These are phyloP conservation scores for Pseudocercospora eumusae DNA, from an alignment of 2,329 filamentous ascomycete genomes.

Conservation along the genomic window DNA sequence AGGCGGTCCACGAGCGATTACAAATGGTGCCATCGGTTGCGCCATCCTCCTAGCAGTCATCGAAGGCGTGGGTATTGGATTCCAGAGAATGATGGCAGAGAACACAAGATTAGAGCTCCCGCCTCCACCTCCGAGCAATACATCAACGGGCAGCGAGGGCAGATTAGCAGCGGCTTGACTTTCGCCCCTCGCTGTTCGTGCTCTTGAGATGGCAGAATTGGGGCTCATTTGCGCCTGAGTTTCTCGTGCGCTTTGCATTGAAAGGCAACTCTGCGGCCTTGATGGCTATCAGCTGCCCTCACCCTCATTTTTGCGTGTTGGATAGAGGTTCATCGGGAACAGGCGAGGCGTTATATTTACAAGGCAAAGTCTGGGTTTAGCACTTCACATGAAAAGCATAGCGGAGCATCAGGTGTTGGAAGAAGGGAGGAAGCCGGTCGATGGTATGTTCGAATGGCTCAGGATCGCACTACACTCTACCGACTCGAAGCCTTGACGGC, in stretches of 20 bases:
- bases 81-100: conserved; percentile 90
- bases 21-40: conserved; percentile 95
- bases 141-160: conserved; percentile 35
- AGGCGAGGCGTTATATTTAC: conserved; percentile 3
- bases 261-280: conserved; percentile 10
- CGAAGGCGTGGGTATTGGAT: conserved; percentile 94
- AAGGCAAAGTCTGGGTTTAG: conserved; percentile 1
- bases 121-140: conserved; percentile 45
- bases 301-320: conserved; percentile 11
- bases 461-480: conserved; percentile 19
- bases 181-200: conserved; percentile 21
- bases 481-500: conserved; percentile 3
- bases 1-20: conserved; percentile 85
- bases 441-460: neutral
- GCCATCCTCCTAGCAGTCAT: conserved; percentile 93
- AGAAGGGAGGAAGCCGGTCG: neutral
- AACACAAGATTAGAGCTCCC: conserved; percentile 74
- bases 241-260: conserved; percentile 1
- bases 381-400: neutral
- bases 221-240: conserved; percentile 28
- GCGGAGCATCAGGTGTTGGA: conserved; percentile 5
- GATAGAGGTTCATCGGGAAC: conserved; percentile 11
- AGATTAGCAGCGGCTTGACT: conserved; percentile 33
- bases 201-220: conserved; percentile 28
- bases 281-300: conserved; percentile 8